Percentiles rank a stretch among this genome's conserved stretches.
Conservation (phyloP, 768 basidiomycete genomes). For the Boletales sp. region DNA sequence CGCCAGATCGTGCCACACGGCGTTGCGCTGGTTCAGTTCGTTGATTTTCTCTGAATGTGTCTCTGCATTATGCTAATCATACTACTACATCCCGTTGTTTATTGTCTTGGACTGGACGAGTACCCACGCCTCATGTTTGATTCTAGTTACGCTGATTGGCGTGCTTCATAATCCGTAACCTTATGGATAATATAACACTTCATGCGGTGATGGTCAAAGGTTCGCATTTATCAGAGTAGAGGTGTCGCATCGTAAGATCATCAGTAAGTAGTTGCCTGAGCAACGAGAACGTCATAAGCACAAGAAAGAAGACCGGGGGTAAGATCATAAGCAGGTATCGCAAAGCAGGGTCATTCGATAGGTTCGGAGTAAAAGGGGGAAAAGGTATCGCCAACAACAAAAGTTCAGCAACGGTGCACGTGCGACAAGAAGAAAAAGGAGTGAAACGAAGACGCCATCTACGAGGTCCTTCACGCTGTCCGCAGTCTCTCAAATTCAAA, state of each 20-base stretch:
- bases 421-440: not conserved
- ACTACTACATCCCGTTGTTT: no score
- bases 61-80: no score
- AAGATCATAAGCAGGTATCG: constrained; percentile 4
- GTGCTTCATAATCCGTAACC: no score
- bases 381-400: constrained; percentile 11
- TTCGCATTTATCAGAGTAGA: not conserved
- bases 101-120: no score
- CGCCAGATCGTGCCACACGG: no score
- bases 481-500: constrained; percentile 21
- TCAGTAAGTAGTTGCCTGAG: constrained; percentile 1
- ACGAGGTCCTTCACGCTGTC: not conserved
- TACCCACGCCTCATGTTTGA: no score
- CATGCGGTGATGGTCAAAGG: no score
- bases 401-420: not conserved
- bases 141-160: no score
- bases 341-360: constrained; percentile 2
- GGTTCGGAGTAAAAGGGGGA: not conserved
- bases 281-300: not conserved
- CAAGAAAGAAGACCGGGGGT: not conserved
- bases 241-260: constrained; percentile 12
- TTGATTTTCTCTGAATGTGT: no score
- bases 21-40: no score
- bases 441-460: not conserved
- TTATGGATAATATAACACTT: no score